Percentiles rank a stretch among this genome's conserved stretches.
phyloP scores from a whole-genome alignment of 2,329 filamentous ascomycete genomes.

The Diaporthe caulivora region DNA sequence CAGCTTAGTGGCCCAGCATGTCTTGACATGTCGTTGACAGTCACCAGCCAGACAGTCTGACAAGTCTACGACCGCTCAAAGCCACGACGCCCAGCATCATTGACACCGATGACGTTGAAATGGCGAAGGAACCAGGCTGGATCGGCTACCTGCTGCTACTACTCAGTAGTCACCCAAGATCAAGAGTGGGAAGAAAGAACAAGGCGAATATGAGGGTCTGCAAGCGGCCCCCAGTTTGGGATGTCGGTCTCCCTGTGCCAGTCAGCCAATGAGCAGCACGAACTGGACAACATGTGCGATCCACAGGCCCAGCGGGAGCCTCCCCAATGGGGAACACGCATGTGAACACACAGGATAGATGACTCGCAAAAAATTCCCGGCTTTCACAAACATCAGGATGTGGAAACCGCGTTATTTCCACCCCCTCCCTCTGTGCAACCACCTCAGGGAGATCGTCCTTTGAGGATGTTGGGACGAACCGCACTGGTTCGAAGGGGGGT shows the following conservation, averaged over 20 bases:
- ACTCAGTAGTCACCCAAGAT: background rate
- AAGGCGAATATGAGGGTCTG: background rate
- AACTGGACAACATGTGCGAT: conserved; percentile 4
- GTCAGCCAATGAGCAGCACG: conserved; percentile 1
- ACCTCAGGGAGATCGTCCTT: conserved; percentile 2
- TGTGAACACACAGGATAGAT: background rate
- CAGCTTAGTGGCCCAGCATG: background rate
- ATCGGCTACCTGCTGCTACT: background rate
- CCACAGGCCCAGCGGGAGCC: conserved; percentile 4
- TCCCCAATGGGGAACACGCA: background rate
- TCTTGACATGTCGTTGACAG: conserved; percentile 2
- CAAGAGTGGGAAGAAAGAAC: background rate
- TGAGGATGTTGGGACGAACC: conserved; percentile 5
- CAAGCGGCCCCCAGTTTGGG: background rate
- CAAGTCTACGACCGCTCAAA: background rate
- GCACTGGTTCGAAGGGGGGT: background rate
- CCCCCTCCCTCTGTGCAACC: background rate
- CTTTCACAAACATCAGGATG: conserved; percentile 7
- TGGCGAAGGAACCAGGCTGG: background rate
- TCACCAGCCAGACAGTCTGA: background rate
- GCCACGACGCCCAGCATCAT: background rate
- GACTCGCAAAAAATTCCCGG: background rate
- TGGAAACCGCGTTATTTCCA: background rate
- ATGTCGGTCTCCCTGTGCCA: background rate
- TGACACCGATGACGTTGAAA: conserved; percentile 10